Conservation (phyloP, 495 filamentous ascomycete genomes). For the Echria macrotheca region DNA sequence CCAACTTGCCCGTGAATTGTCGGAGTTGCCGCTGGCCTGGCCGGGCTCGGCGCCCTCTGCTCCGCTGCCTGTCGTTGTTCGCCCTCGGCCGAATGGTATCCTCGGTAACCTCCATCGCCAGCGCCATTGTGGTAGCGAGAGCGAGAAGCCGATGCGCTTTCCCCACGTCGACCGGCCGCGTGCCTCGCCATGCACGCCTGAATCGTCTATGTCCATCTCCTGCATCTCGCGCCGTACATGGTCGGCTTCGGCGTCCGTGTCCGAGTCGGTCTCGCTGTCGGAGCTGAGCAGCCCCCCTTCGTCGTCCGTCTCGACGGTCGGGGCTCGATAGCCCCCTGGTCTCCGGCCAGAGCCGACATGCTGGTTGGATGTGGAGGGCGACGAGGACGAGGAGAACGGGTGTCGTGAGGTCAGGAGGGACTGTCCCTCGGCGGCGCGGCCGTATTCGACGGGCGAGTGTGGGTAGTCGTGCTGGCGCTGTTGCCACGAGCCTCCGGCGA, state of each 20-base stretch:
- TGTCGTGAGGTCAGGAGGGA: constrained; percentile 51
- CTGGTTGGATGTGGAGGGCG: background rate
- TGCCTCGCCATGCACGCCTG: constrained; percentile 37
- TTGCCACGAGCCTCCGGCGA: constrained; percentile 29
- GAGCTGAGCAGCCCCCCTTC: constrained; percentile 35
- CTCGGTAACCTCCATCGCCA: constrained; percentile 46
- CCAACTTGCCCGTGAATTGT: no score
- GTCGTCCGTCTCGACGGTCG: constrained; percentile 64
- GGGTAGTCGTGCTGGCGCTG: constrained; percentile 13
- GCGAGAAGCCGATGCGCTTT: constrained; percentile 43
- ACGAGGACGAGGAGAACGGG: constrained; percentile 20
- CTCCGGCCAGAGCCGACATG: constrained; percentile 31
- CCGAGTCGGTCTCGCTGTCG: constrained; percentile 37
- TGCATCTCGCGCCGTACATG: constrained; percentile 76
- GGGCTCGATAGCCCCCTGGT: constrained; percentile 59
- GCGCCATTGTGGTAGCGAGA: constrained; percentile 42
- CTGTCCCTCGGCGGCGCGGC: constrained; percentile 43
- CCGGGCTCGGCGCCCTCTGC: background rate
- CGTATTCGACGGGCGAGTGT: constrained; percentile 27
- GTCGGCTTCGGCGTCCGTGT: constrained; percentile 38
- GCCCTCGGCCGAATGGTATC: constrained; percentile 24
- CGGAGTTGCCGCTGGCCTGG: background rate
- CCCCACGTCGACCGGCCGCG: constrained; percentile 39
- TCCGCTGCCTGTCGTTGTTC: background rate
- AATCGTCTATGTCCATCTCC: constrained; percentile 85